These are phyloP conservation scores for Ilyonectria sp. DNA, from an alignment of 2,329 filamentous ascomycete genomes.

Conservation along the genomic window DNA sequence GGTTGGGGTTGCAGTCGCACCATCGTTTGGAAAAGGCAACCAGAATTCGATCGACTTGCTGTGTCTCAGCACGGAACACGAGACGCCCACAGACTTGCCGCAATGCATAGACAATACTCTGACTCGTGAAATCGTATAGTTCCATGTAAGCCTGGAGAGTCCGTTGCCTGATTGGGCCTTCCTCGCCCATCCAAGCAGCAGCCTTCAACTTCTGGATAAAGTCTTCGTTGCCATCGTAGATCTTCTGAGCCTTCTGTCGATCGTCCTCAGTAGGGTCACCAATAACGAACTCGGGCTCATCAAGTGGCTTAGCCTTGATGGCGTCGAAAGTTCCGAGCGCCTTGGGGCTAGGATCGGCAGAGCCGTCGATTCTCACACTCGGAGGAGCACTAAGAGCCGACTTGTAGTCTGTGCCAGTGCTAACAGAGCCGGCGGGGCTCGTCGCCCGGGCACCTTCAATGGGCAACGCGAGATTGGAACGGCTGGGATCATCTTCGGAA, in stretches of 20 bases:
- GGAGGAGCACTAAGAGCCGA: slow-evolving; percentile 60
- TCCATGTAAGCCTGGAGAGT: slow-evolving; percentile 88
- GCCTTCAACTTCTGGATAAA: slow-evolving; percentile 85
- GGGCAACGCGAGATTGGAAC: slow-evolving; percentile 58
- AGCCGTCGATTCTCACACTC: slow-evolving; percentile 61
- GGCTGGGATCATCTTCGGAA: slow-evolving; percentile 53
- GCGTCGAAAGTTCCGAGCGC: slow-evolving; percentile 50
- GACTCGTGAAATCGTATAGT: slow-evolving; percentile 86
- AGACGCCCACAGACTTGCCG: slow-evolving; percentile 86
- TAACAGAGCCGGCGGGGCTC: slow-evolving; percentile 53
- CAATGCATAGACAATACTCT: slow-evolving; percentile 84
- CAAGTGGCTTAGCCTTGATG: slow-evolving; percentile 61
- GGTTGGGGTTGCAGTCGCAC: slow-evolving; percentile 92
- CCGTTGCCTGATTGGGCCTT: slow-evolving; percentile 71
- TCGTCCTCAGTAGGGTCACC: slow-evolving; percentile 78
- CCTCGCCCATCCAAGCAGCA: slow-evolving; percentile 90
- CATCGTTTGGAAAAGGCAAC: slow-evolving; percentile 91
- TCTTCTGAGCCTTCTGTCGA: slow-evolving; percentile 81
- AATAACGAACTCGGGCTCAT: slow-evolving; percentile 71
- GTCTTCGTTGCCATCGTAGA: slow-evolving; percentile 88
- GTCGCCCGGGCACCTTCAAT: slow-evolving; percentile 57
- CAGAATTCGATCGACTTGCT: slow-evolving; percentile 95
- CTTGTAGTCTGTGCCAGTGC: slow-evolving; percentile 58
- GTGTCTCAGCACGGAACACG: slow-evolving; percentile 90
- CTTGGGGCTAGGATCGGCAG: slow-evolving; percentile 58